Evolutionary conservation across 1,284 basidiomycete genomes (phyloP), one percentile per base, ranked within the genome.

Genomic region (Pholiota adiposa): DNA sequence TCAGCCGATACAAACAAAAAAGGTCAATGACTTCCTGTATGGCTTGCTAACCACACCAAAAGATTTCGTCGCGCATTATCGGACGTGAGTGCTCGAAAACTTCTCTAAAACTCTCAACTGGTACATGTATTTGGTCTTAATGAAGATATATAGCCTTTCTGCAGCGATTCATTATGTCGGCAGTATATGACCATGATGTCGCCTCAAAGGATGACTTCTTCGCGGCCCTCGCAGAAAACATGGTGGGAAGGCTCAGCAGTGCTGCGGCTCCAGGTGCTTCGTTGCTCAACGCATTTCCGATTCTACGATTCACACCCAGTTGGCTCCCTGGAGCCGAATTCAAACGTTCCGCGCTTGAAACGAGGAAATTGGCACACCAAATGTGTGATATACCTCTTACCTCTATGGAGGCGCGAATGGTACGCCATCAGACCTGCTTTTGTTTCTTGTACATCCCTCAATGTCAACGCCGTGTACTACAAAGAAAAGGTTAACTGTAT

Each of bases 21-120:
- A 76, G 49, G 68, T 63, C 4, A 65, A 72, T 33, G 67, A 72
- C 7, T 64, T 81, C 25, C 62, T 82, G 19, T 59, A 67, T 8
- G 65, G 62, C 7, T 56, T 82, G 19, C 61, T 78, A 19, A 46
- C 59, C 0, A 63, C 59, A 12, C 77, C 75, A 0, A 63, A 70
- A 1, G 63, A 69, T 25, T 73, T 70, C 19, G 25, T 48, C 5
- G 46, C 63, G 6, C 75, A 78, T 50, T 62, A 59, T 19, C 49
- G 54, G 55, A 67, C 60, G 66, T 69, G 29, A 55, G 56, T 31
- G 7, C 3, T 27, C 3, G 12, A 34, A 7, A 12, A n/a, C 11
- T 12, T 51, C 4, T n/a, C 41, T n/a, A 25, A 3, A 21, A 36
- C 2, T 41, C 3, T 21, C 1, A 11, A 12, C 8, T 18, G 21